phyloP scores from a whole-genome alignment of 768 basidiomycete species.

The Postia placenta region DNA sequence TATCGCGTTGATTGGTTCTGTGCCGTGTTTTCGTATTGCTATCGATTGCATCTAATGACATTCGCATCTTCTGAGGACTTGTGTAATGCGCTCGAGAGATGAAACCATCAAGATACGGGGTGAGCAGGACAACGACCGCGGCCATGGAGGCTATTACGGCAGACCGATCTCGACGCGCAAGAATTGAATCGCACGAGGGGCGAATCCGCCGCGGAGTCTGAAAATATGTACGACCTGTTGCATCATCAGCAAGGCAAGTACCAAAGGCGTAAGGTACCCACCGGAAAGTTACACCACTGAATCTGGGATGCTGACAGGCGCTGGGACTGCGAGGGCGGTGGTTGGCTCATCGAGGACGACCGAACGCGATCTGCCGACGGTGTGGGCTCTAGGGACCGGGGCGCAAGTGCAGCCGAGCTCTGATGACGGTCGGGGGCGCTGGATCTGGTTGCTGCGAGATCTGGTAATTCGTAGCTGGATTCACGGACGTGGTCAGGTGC shows the following conservation, averaged over 20 bases:
- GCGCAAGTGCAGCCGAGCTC: not conserved
- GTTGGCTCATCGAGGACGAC: not conserved
- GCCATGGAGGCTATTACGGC: constrained; percentile 8
- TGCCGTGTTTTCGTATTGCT: constrained; percentile 1
- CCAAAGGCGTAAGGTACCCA: not conserved
- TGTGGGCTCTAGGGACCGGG: not conserved
- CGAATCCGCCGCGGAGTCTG: constrained; percentile 9
- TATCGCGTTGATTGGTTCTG: constrained; percentile 6
- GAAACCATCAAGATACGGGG: constrained; percentile 4
- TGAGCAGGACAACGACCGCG: not conserved
- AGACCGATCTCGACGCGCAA: constrained; percentile 7
- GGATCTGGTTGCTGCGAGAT: constrained; percentile 5
- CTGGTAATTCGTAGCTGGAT: constrained; percentile 8
- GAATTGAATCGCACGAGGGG: constrained; percentile 1
- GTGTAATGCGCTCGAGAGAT: not conserved
- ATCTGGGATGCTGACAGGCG: not conserved
- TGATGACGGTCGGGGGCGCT: not conserved
- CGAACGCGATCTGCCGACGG: not conserved
- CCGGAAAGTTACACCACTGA: not conserved
- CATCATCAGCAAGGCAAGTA: constrained; percentile 3
- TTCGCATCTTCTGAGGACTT: constrained; percentile 3
- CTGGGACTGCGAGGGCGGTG: not conserved
- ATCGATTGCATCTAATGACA: constrained; percentile 10
- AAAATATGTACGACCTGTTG: not conserved
- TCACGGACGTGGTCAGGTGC: constrained; percentile 10